Evolutionary conservation across 352 stramenopile genomes (phyloP), one percentile per base, ranked within the genome.

Genomic region (Phytophthora tubulina): DNA sequence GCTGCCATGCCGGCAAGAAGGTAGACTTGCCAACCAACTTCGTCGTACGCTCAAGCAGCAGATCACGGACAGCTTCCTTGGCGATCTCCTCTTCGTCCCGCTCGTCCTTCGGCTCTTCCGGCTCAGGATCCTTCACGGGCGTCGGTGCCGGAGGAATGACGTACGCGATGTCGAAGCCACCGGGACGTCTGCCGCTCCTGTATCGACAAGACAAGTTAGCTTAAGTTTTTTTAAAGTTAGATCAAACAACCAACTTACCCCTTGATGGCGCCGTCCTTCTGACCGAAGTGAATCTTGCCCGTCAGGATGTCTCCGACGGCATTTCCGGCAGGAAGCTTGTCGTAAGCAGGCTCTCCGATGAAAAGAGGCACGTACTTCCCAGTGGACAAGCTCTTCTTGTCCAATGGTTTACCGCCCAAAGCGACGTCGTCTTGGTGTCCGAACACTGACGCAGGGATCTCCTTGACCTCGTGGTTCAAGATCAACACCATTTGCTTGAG

Each of bases 401-500:
- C 76, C 9, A 95, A 38, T 13, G 82, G 9, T 65, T 95, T 96
- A 57, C 80, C 74, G 13, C 81, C 77, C 4, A 93, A 44, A 10
- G 85, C 79, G 0, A 82, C 81, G 58, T 91, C 86, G 35, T 95
- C 84, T 65, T 88, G 86, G 70, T 93, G 83, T 3, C 60, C 78
- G 61, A 82, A 95, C 11, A 94, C 84, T 0, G 78, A 71, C 9
- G 85, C 79, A 45, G 79, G 41, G 33, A 96, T 72, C 55, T 95
- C 89, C 70, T 93, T 93, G 30, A 96, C 70, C 38, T 84, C 77
- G 46, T 92, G 83, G 15, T 92, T 84, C 13, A 96, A 46, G 45
- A 94, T 70, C n/a, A 95, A 58, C 41, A 95, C 63, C 85, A 94
- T 94, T 17, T 85, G 71, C 78, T 95, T 94, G 51, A 96, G 76